phyloP scores from a whole-genome alignment of 306 rosid genomes.

The cucumber (Cucumis sativus) region DNA sequence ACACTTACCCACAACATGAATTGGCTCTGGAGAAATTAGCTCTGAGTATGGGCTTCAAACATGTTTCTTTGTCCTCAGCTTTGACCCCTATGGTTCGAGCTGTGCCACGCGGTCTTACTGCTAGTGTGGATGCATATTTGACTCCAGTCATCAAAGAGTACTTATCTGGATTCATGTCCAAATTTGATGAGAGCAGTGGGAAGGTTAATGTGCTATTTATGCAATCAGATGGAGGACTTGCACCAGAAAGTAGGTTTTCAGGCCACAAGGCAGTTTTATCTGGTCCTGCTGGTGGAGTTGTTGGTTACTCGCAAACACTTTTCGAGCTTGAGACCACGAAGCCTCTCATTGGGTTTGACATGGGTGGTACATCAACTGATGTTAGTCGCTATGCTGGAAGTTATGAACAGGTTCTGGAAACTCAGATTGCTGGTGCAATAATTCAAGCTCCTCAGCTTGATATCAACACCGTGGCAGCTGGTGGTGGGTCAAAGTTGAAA shows the following conservation, averaged over 20 bases:
- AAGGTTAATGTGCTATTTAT: constrained; percentile 84
- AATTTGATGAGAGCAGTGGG: constrained; percentile 61
- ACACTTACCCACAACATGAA: constrained; percentile 79
- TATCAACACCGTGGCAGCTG: constrained; percentile 94
- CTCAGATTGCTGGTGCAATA: constrained; percentile 82
- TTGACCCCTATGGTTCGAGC: constrained; percentile 95
- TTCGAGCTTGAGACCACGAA: constrained; percentile 70
- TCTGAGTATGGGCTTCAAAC: constrained; percentile 64
- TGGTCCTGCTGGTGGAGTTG: constrained; percentile 99
- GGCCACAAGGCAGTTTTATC: constrained; percentile 93
- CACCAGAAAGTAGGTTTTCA: constrained; percentile 80
- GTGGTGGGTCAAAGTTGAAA: constrained; percentile 89
- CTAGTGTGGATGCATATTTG: constrained; percentile 91
- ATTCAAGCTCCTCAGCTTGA: constrained; percentile 97
- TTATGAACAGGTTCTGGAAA: constrained; percentile 92
- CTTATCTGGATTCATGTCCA: constrained; percentile 80
- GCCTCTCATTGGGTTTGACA: constrained; percentile 91
- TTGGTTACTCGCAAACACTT: constrained; percentile 91
- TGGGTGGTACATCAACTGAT: constrained; percentile 98
- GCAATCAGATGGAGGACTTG: constrained; percentile 99
- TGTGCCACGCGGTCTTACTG: constrained; percentile 93
- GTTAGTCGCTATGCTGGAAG: constrained; percentile 88
- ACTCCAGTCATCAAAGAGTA: constrained; percentile 93
- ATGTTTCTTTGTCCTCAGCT: constrained; percentile 85
- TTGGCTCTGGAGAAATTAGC: constrained; percentile 49